Evolutionary conservation across 2,329 filamentous ascomycete species (phyloP).

Genomic region (Paramyrothecium sp.): DNA sequence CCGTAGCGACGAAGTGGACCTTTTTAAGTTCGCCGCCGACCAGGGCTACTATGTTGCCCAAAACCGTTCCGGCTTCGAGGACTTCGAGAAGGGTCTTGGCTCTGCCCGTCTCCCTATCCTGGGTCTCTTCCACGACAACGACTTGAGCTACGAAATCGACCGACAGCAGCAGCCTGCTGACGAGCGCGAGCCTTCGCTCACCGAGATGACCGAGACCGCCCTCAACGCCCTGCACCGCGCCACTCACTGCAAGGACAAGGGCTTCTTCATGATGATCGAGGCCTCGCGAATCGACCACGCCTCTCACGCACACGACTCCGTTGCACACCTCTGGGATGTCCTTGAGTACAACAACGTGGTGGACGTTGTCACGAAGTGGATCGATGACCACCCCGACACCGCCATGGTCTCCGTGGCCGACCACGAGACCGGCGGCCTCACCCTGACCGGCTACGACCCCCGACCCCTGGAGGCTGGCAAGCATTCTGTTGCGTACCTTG

Average conservation of each 20-base stretch:
- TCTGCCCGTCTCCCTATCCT: conserved; percentile 29
- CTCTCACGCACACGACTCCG: conserved; percentile 49
- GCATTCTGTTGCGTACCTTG: conserved; percentile 23
- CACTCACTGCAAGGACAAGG: conserved; percentile 25
- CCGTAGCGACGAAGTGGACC: conserved; percentile 31
- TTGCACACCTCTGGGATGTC: conserved; percentile 45
- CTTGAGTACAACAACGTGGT: conserved; percentile 35
- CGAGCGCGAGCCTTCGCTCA: conserved; percentile 13
- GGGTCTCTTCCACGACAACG: conserved; percentile 32
- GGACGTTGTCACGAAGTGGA: conserved; percentile 30
- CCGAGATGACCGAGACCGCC: conserved; percentile 26
- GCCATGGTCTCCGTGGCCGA: conserved; percentile 34
- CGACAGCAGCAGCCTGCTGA: conserved; percentile 17
- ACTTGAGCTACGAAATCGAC: conserved; percentile 31
- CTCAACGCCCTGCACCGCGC: conserved; percentile 29
- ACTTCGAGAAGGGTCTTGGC: conserved; percentile 16
- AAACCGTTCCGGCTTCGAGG: conserved; percentile 29
- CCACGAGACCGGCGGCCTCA: conserved; percentile 36
- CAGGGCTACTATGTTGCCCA: conserved; percentile 31
- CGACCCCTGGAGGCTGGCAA: conserved; percentile 19
- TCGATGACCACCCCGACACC: conserved; percentile 33
- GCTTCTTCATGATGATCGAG: conserved; percentile 29
- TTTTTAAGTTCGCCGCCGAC: conserved; percentile 25
- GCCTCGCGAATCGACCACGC: conserved; percentile 30
- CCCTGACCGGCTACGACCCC: conserved; percentile 29